Evolutionary conservation across 2,329 filamentous ascomycete species (phyloP), one percentile per base, ranked within the genome.

Genomic region (Fusarium succisae): DNA sequence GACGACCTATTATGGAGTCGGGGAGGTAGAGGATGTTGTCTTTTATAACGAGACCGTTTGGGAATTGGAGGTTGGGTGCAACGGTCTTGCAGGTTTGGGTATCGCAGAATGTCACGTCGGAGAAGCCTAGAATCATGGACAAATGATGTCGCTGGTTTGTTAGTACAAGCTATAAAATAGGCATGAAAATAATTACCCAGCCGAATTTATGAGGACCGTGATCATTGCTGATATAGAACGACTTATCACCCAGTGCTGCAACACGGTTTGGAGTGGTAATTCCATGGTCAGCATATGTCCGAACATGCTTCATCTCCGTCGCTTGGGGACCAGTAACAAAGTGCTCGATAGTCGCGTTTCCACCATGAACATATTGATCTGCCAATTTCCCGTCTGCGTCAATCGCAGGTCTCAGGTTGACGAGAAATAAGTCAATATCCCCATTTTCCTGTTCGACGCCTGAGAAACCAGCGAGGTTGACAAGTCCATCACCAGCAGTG

Each of bases 11-110:
- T 5, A 78, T 53, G 0, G 78, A 75, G 63, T 75, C 77, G 0
- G 81, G 81, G 3, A 83, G 74, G 50, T 82, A 83, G 15, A 83
- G 41, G 1, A 78, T 72, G 10, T 77, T 78, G 20, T 80, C 77
- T 12, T 62, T 65, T 28, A 73, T 75, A 5, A 35, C 70, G 4
- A 83, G 70, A 1, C 82, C 81, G 47, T 83, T 83, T 38, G 82
- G 81, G 48, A 76, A 79, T 18, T 67, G 64, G 6, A 80, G 71
- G 14, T 78, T 75, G 2, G 48, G 35, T 1, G 72, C 72, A 1
- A 78, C 77, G 7, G 70, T 57, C 26, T 60, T 75, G 65, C 79
- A 80, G 18, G 17, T 38, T 8, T 41, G 38, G 2, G 57, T 47
- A 18, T 69, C 60, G 50, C 82, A 83, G 57, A 78, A 78, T 2